Conservation (phyloP, 129 eudicot genomes). For the Glebionis coronaria region DNA sequence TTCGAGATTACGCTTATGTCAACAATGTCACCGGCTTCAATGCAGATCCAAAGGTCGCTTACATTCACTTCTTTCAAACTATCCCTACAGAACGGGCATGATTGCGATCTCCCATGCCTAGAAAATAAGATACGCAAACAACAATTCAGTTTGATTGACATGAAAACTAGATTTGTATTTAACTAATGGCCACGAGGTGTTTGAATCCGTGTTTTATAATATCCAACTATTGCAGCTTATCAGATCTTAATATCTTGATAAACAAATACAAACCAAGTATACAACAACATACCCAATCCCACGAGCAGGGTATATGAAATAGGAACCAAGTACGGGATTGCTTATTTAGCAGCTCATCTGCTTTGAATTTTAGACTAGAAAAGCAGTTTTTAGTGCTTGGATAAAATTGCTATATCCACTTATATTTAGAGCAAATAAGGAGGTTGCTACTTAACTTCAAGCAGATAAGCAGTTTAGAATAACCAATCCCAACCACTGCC, state of each 20-base stretch:
- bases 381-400: no score
- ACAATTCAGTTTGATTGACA: neutral
- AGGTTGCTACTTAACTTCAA: no score
- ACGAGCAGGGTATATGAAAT: no score
- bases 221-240: neutral
- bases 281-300: no score
- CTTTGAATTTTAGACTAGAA: no score
- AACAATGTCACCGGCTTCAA: constrained; percentile 43
- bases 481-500: no score
- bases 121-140: constrained; percentile 1
- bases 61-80: constrained; percentile 51
- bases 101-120: constrained; percentile 65
- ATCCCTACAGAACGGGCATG: constrained; percentile 82
- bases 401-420: no score
- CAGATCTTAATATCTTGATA: neutral
- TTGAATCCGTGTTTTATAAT: neutral
- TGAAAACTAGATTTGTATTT: neutral
- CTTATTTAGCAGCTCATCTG: no score
- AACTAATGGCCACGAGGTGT: neutral
- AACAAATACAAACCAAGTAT: neutral
- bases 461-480: no score
- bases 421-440: no score
- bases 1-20: constrained; percentile 40
- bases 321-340: no score
- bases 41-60: constrained; percentile 63